Base-by-base conservation (phyloP, 139 green algal species). In the Protoeuglena noctilucae region DNA sequence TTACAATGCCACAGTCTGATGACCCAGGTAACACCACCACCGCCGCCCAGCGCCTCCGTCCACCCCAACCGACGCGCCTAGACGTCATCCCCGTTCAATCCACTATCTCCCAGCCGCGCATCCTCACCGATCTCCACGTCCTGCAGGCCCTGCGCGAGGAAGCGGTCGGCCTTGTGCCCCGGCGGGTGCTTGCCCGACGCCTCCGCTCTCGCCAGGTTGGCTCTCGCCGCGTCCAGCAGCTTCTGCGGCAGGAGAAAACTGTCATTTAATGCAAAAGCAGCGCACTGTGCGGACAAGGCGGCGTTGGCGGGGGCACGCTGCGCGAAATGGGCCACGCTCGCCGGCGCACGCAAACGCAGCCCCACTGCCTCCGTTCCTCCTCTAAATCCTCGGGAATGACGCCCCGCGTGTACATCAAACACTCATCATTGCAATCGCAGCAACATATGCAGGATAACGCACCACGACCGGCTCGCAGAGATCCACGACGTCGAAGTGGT, bases 401-500 rank as follows among this genome's bases (percentile, higher is more conserved):
- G n/a, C n/a, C n/a, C n/a, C n/a, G n/a, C n/a, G n/a, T n/a, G n/a
- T n/a, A n/a, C n/a, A n/a, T n/a, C n/a, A n/a, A n/a, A n/a, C n/a
- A n/a, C n/a, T n/a, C n/a, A n/a, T n/a, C n/a, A n/a, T n/a, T n/a
- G n/a, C n/a, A n/a, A n/a, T n/a, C n/a, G n/a, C n/a, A n/a, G n/a
- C n/a, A n/a, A n/a, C n/a, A n/a, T n/a, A n/a, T n/a, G n/a, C n/a
- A n/a, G n/a, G n/a, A n/a, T n/a, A n/a, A n/a, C n/a, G n/a, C n/a
- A n/a, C n/a, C n/a, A 2, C 24, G 12, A 40, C 48, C 9, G 64
- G 86, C 71, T 95, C 87, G 23, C 89, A 54, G 27, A 96, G 59
- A 61, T 97, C 89, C 25, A 95, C 86, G 48, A 81, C 66, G 43
- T 82, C 24, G 62, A 93, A 97, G 47, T 76, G 55, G 28, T 88